Conservation (phyloP, 2,329 filamentous ascomycete genomes). For the Bipolaris bicolor region DNA sequence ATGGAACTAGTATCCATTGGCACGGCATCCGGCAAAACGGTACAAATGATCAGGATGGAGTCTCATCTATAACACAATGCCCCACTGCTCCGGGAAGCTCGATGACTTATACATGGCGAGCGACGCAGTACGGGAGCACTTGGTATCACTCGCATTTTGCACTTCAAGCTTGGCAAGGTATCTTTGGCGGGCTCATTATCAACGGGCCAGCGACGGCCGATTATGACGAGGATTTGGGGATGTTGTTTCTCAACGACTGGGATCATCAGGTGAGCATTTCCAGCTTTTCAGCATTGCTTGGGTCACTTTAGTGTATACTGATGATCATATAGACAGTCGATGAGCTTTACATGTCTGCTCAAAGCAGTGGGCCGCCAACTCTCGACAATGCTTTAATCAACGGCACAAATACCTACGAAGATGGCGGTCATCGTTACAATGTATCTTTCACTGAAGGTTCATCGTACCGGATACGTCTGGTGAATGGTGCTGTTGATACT, state of each 20-base stretch:
- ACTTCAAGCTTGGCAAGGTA: conserved; percentile 51
- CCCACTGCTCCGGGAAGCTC: conserved; percentile 32
- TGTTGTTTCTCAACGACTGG: conserved; percentile 54
- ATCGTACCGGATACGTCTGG: conserved; percentile 51
- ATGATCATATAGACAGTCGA: conserved; percentile 38
- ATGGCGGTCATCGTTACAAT: conserved; percentile 44
- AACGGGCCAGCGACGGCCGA: conserved; percentile 49
- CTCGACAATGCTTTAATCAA: conserved; percentile 55
- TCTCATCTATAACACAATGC: conserved; percentile 43
- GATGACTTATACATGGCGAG: conserved; percentile 45
- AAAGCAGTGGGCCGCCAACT: conserved; percentile 39
- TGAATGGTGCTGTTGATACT: conserved; percentile 52
- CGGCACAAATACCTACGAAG: conserved; percentile 50
- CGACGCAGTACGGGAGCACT: conserved; percentile 49
- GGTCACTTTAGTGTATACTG: not conserved
- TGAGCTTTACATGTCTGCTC: conserved; percentile 39
- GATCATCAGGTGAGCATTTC: conserved; percentile 36
- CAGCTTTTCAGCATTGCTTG: not conserved
- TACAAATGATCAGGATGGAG: conserved; percentile 42
- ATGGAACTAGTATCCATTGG: conserved; percentile 43
- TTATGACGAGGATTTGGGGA: conserved; percentile 54
- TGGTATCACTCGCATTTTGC: conserved; percentile 54
- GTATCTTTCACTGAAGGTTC: conserved; percentile 48
- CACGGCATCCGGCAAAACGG: conserved; percentile 43
- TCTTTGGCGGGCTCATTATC: conserved; percentile 51